Evolutionary conservation across 2,329 filamentous ascomycete species (phyloP), one percentile per base, ranked within the genome.

Genomic region (Sarocladium kiliense): DNA sequence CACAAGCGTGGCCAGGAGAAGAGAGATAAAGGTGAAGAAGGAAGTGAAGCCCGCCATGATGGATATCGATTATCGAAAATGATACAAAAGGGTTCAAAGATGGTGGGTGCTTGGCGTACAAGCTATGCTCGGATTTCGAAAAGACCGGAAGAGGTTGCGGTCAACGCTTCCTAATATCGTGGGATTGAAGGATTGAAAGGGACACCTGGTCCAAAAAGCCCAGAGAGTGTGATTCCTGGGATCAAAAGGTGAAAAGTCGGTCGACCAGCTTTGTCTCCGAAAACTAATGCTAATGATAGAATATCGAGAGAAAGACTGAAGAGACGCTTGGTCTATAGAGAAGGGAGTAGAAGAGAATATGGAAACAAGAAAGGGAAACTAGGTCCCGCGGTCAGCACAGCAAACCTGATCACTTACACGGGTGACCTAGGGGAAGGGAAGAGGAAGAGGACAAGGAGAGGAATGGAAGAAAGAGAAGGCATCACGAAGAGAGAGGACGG

Each of bases 1-100:
- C 26, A 61, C 59, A 19, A 64, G 64, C 19, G 60, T 60, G 45
- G 63, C 66, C 25, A 69, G 58, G 45, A 66, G 64, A 27, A 61
- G 58, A 19, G 67, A 58, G 32, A 67, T 54, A 42, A 60, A 59
- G 53, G 61, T 51, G 57, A 65, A 47, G 51, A 68, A 53, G 51
- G 60, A 59, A 55, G 59, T 63, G 47, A 68, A 55, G 47, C 60
- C 55, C 47, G 63, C 60, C 66, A 68, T 68, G 41, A 19, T 63
- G 56, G 16, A 41, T 41, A 14, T 25, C 12, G 32, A 39, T 25
- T 23, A 18, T 53, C 3, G 23, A 23, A 18, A 34, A 11, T 10
- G 19, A 25, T n/a, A 30, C 23, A 50, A 19, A 27, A 9, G n/a
- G 25, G 42, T 39, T 39, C 9, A 45, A 45, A 27, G 19, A 25